Percentiles rank a stretch among this genome's conserved stretches.
phyloP scores from a whole-genome alignment of 352 stramenopile species.

The Pythium utonaiense region DNA sequence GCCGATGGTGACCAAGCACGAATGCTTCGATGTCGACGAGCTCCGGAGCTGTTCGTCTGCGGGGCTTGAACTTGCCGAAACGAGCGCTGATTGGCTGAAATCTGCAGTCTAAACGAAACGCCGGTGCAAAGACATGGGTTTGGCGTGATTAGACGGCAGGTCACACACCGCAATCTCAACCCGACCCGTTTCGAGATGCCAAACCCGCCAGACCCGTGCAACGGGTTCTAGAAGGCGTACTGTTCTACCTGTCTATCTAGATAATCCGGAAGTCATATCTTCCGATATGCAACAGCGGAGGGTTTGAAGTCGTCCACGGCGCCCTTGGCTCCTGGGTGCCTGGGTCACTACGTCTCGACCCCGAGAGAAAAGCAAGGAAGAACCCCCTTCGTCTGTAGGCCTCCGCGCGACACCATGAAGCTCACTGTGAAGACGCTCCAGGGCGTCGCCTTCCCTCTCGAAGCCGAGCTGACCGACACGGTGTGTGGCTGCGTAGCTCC shows the following conservation, averaged over 20 bases:
- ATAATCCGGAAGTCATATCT: slow-evolving; percentile 1
- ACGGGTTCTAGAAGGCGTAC: slow-evolving; percentile 13
- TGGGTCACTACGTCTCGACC: neutral
- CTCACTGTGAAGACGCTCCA: slow-evolving; percentile 86
- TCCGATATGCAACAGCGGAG: slow-evolving; percentile 20
- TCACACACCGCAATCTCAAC: neutral
- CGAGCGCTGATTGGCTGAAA: slow-evolving; percentile 9
- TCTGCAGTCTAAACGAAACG: neutral
- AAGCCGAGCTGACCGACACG: slow-evolving; percentile 68
- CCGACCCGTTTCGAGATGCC: slow-evolving; percentile 9
- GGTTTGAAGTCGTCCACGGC: slow-evolving; percentile 14
- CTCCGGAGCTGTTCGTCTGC: slow-evolving; percentile 14
- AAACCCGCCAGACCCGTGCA: neutral
- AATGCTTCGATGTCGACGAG: slow-evolving; percentile 8
- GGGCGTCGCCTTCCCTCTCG: slow-evolving; percentile 75
- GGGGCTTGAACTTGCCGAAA: slow-evolving; percentile 25
- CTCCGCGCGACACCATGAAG: slow-evolving; percentile 53
- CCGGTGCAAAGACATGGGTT: slow-evolving; percentile 14
- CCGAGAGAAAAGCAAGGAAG: slow-evolving; percentile 6
- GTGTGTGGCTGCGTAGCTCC: slow-evolving; percentile 27
- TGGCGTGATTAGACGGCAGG: slow-evolving; percentile 18
- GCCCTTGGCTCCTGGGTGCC: neutral
- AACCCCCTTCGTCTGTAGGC: neutral
- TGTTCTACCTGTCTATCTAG: slow-evolving; percentile 10
- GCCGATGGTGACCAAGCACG: neutral